phyloP scores from a whole-genome alignment of 208 protist species.

The Leishmania martiniquensis region DNA sequence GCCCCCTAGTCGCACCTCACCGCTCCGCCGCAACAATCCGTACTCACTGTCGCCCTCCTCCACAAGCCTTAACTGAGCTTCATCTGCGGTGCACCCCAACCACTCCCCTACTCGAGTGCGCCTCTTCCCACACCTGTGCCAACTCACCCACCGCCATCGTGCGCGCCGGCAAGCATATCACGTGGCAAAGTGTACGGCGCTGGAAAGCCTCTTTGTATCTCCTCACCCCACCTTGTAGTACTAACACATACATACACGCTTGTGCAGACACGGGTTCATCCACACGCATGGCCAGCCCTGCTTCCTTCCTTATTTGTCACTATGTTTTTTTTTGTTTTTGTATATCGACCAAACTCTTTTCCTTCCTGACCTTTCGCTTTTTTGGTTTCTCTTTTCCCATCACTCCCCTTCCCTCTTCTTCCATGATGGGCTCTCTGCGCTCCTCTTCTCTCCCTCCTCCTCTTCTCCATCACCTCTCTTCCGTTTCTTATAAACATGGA shows the following conservation, averaged over 20 bases:
- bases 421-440: not conserved
- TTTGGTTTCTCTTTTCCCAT: not conserved
- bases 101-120: not conserved
- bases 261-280: not conserved
- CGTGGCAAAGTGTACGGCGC: not conserved
- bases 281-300: not conserved
- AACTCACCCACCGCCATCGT: not conserved
- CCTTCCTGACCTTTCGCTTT: not conserved
- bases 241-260: not conserved
- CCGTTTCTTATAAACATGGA: slow-evolving; percentile 6
- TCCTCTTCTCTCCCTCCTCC: not conserved
- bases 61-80: slow-evolving; percentile 17
- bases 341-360: not conserved
- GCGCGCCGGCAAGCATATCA: not conserved
- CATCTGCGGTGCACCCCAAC: not conserved
- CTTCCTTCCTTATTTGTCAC: not conserved
- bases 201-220: not conserved
- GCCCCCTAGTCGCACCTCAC: slow-evolving; percentile 28
- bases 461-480: not conserved
- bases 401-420: not conserved
- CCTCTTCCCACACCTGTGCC: not conserved
- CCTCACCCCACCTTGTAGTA: not conserved
- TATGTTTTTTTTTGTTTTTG: not conserved
- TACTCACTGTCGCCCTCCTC: slow-evolving; percentile 35
- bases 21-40: slow-evolving; percentile 39